Percentiles rank a stretch among this genome's conserved stretches.
phyloP scores from a whole-genome alignment of 2,329 filamentous ascomycete genomes.

The Xylaria sp. region DNA sequence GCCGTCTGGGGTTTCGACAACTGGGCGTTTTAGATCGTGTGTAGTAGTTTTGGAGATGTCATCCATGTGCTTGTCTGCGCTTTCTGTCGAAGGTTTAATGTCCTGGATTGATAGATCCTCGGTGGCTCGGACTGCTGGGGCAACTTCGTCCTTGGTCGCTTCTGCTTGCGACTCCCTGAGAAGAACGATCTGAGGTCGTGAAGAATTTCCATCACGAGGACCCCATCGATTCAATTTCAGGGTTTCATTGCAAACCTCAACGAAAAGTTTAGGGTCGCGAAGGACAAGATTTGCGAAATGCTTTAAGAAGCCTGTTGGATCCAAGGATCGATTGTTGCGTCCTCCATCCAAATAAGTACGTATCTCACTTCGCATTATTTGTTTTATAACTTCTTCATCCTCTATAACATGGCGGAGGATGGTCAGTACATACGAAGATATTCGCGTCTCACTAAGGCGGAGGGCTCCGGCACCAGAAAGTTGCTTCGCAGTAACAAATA shows the following conservation, averaged over 20 bases:
- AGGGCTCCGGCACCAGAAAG: slow-evolving; percentile 81
- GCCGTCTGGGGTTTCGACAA: slow-evolving; percentile 92
- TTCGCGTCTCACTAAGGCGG: slow-evolving; percentile 68
- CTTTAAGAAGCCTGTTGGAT: slow-evolving; percentile 78
- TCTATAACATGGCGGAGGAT: slow-evolving; percentile 93
- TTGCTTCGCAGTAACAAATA: slow-evolving; percentile 97
- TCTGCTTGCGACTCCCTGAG: slow-evolving; percentile 54
- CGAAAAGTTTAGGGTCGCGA: slow-evolving; percentile 84
- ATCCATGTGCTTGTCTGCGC: slow-evolving; percentile 66
- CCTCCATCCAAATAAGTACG: slow-evolving; percentile 75
- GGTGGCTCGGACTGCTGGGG: slow-evolving; percentile 58
- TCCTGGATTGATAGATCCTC: slow-evolving; percentile 61
- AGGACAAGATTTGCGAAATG: slow-evolving; percentile 82
- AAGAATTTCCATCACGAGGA: slow-evolving; percentile 47
- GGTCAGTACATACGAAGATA: slow-evolving; percentile 76
- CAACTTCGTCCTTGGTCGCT: slow-evolving; percentile 53
- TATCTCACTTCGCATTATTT: slow-evolving; percentile 93
- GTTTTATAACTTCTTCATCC: slow-evolving; percentile 88
- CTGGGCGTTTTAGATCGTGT: slow-evolving; percentile 79
- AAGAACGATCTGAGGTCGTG: slow-evolving; percentile 51
- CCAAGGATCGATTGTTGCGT: slow-evolving; percentile 65
- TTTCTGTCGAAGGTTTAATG: slow-evolving; percentile 69
- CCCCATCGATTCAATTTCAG: slow-evolving; percentile 75
- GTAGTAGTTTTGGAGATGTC: slow-evolving; percentile 70
- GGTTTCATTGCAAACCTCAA: slow-evolving; percentile 87